Conservation (phyloP, 192 early-diverging fungal species). For the Coemansia sp. region DNA sequence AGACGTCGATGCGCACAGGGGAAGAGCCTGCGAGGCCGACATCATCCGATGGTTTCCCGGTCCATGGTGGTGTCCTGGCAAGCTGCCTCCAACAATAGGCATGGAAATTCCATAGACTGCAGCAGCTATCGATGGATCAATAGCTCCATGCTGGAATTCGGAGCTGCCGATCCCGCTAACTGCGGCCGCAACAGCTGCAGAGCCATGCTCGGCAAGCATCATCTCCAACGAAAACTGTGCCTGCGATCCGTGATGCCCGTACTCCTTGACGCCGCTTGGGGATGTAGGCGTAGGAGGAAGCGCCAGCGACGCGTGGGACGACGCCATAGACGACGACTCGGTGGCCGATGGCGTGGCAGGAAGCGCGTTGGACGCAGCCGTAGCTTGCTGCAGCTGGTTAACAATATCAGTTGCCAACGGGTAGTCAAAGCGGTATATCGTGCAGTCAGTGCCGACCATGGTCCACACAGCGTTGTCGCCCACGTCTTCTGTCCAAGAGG, state of each 20-base stretch:
- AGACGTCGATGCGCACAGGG: slow-evolving; percentile 1
- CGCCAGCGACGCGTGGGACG: slow-evolving; percentile 52
- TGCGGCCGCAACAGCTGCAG: slow-evolving; percentile 2
- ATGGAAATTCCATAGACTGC: slow-evolving; percentile 38
- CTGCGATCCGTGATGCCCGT: slow-evolving; percentile 55
- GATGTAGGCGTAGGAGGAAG: slow-evolving; percentile 43
- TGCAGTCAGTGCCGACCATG: slow-evolving; percentile 76
- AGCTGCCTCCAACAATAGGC: slow-evolving; percentile 17
- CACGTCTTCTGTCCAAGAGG: slow-evolving; percentile 76
- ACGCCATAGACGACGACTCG: slow-evolving; percentile 9
- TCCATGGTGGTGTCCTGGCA: slow-evolving; percentile 10
- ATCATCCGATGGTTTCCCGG: neutral
- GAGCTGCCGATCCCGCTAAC: slow-evolving; percentile 9
- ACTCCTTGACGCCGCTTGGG: slow-evolving; percentile 23
- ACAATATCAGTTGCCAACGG: slow-evolving; percentile 25
- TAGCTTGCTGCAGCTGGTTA: slow-evolving; percentile 18
- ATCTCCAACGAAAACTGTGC: slow-evolving; percentile 33
- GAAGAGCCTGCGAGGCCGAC: slow-evolving; percentile 9
- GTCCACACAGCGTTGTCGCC: slow-evolving; percentile 93
- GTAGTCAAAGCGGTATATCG: slow-evolving; percentile 51
- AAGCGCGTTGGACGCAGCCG: slow-evolving; percentile 1
- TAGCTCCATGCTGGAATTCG: slow-evolving; percentile 14
- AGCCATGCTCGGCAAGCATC: slow-evolving; percentile 24
- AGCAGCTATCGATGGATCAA: slow-evolving; percentile 43
- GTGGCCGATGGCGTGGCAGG: slow-evolving; percentile 2